Evolutionary conservation across 2,329 filamentous ascomycete species (phyloP).

Genomic region (Ophiostoma fasciatum): DNA sequence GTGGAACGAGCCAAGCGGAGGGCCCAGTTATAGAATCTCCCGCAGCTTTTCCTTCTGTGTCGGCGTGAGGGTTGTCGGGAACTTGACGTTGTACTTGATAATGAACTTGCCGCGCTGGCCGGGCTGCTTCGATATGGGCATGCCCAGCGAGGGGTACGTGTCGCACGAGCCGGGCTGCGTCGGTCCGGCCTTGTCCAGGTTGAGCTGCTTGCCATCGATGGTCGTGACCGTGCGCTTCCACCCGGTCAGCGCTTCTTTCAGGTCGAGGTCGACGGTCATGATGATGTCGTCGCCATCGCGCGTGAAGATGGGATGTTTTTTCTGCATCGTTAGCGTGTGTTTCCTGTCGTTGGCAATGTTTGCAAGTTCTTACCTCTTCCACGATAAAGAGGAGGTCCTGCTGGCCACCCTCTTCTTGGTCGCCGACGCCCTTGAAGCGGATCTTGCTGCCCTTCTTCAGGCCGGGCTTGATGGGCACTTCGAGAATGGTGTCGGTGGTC

Average conservation of each 20-base stretch:
- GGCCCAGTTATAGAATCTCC: constrained; percentile 48
- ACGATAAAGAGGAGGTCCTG: constrained; percentile 94
- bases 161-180: constrained; percentile 76
- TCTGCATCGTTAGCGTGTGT: constrained; percentile 35
- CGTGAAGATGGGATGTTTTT: constrained; percentile 70
- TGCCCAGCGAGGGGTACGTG: constrained; percentile 70
- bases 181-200: constrained; percentile 64
- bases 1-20: constrained; percentile 14
- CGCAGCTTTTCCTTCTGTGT: constrained; percentile 68
- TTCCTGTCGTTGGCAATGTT: neutral
- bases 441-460: constrained; percentile 97
- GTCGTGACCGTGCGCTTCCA: constrained; percentile 87
- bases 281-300: constrained; percentile 82
- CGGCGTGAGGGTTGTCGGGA: constrained; percentile 62
- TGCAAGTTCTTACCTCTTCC: constrained; percentile 56
- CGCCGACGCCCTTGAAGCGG: constrained; percentile 94
- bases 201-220: constrained; percentile 80
- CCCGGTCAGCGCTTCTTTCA: constrained; percentile 89
- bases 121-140: constrained; percentile 88
- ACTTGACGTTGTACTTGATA: constrained; percentile 83
- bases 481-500: constrained; percentile 76
- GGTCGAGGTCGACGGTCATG: constrained; percentile 61
- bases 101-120: constrained; percentile 74
- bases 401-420: constrained; percentile 89
- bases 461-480: constrained; percentile 90